Percentiles rank a stretch among this genome's conserved stretches.
Conservation (phyloP, 1,139 yeast genomes). For the Trichomonascaceae sp. region DNA sequence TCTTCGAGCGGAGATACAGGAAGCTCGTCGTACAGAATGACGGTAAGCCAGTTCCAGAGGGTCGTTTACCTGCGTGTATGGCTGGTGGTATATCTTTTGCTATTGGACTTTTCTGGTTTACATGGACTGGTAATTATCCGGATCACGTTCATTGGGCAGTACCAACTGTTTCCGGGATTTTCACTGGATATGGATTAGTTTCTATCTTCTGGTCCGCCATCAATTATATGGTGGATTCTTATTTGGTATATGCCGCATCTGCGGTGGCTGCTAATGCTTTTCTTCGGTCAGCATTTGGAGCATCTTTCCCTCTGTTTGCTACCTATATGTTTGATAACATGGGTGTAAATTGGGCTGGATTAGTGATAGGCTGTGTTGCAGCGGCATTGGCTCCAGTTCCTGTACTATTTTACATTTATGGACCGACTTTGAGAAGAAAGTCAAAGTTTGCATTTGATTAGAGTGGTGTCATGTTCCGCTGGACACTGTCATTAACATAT, state of each 20-base stretch:
- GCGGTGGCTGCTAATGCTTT: constrained; percentile 91
- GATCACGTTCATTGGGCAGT: constrained; percentile 72
- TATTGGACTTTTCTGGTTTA: constrained; percentile 74
- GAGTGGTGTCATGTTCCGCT: not conserved
- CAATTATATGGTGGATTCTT: constrained; percentile 76
- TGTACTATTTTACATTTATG: constrained; percentile 60
- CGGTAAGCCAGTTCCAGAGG: constrained; percentile 69
- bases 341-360: constrained; percentile 80
- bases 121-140: constrained; percentile 77
- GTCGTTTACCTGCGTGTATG: constrained; percentile 70
- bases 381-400: constrained; percentile 66
- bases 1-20: constrained; percentile 35
- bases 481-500: not conserved
- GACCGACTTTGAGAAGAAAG: constrained; percentile 44
- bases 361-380: constrained; percentile 67
- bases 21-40: constrained; percentile 41
- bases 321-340: constrained; percentile 66
- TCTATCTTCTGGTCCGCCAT: constrained; percentile 74
- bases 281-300: constrained; percentile 69
- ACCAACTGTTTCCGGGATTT: constrained; percentile 69
- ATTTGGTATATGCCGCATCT: constrained; percentile 73
- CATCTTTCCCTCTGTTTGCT: constrained; percentile 75
- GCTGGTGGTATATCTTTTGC: constrained; percentile 64
- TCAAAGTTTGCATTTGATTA: constrained; percentile 56
- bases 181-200: constrained; percentile 70